phyloP scores from a whole-genome alignment of 768 basidiomycete genomes.

The Termitomyces sp. region DNA sequence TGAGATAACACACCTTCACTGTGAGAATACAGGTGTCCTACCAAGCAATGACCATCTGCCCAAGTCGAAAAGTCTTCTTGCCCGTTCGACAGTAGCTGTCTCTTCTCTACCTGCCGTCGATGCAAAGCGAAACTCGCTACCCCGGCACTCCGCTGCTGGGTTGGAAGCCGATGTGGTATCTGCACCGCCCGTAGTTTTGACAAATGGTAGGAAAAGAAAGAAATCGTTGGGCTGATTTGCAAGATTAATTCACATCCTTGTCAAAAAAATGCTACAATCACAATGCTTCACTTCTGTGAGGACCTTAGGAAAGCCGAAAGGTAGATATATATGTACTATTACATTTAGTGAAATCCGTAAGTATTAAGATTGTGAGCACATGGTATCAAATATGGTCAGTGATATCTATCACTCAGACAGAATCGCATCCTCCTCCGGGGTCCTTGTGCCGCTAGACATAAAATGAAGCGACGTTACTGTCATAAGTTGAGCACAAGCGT shows the following conservation, averaged over 20 bases:
- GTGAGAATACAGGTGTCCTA: slow-evolving; percentile 1
- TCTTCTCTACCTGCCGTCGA: slow-evolving; percentile 2
- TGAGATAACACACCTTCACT: not conserved
- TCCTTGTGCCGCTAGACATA: slow-evolving; percentile 31
- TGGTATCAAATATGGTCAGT: not conserved
- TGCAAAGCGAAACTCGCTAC: slow-evolving; percentile 7
- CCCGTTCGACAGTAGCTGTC: not conserved
- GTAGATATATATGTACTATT: not conserved
- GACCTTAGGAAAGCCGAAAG: not conserved
- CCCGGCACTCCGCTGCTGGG: not conserved
- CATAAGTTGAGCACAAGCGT: slow-evolving; percentile 22
- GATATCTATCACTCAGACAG: slow-evolving; percentile 9
- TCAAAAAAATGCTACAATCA: not conserved
- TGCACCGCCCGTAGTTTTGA: slow-evolving; percentile 18
- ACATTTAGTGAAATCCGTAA: not conserved
- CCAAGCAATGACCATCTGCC: slow-evolving; percentile 3
- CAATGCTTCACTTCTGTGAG: not conserved
- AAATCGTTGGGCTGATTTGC: slow-evolving; percentile 31
- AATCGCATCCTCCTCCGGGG: slow-evolving; percentile 40
- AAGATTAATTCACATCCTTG: not conserved
- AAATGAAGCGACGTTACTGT: slow-evolving; percentile 21
- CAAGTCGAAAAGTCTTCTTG: slow-evolving; percentile 1
- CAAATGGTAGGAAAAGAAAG: slow-evolving; percentile 52
- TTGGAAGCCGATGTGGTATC: not conserved
- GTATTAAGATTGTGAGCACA: not conserved